Percentiles rank a stretch among this genome's conserved stretches.
phyloP scores from a whole-genome alignment of 1,139 yeast species.

The Zygosaccharomyces pseudobailii region DNA sequence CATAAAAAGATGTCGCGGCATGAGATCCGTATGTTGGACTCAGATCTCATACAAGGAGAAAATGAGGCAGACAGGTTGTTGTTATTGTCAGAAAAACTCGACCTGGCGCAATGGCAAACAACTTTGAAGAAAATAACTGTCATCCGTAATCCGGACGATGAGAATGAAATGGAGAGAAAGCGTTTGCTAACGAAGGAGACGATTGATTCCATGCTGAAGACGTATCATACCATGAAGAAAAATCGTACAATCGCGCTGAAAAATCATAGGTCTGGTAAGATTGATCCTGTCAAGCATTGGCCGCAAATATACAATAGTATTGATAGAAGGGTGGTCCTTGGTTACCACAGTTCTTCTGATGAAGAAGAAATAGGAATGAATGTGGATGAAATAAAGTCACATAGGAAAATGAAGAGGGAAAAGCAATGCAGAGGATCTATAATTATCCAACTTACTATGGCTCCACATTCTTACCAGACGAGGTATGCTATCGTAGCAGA shows the following conservation, averaged over 20 bases:
- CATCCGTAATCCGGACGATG: conserved; percentile 45
- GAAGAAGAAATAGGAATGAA: conserved; percentile 28
- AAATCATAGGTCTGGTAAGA: conserved; percentile 15
- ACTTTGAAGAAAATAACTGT: conserved; percentile 50
- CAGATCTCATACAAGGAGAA: conserved; percentile 53
- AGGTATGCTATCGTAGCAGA: conserved; percentile 29
- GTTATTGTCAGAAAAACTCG: conserved; percentile 34
- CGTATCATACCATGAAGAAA: conserved; percentile 43
- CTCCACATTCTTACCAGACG: conserved; percentile 6
- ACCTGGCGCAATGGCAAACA: conserved; percentile 53
- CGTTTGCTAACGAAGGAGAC: conserved; percentile 48
- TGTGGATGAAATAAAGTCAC: conserved; percentile 16
- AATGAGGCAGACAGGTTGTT: conserved; percentile 38
- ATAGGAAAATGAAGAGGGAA: conserved; percentile 17
- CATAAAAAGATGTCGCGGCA: conserved; percentile 63
- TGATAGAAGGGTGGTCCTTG: conserved; percentile 20
- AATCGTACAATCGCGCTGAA: conserved; percentile 16
- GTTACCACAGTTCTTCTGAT: conserved; percentile 31
- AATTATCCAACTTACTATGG: conserved; percentile 15
- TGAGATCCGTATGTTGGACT: conserved; percentile 56
- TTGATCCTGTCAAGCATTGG: conserved; percentile 15
- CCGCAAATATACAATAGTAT: conserved; percentile 15
- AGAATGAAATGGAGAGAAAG: conserved; percentile 47
- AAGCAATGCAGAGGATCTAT: conserved; percentile 24
- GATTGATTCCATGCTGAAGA: conserved; percentile 44